Percentiles rank a stretch among this genome's conserved stretches.
These are phyloP conservation scores for Lagerstroemia speciosa DNA, from an alignment of 345 rosid species.

Conservation along the genomic window DNA sequence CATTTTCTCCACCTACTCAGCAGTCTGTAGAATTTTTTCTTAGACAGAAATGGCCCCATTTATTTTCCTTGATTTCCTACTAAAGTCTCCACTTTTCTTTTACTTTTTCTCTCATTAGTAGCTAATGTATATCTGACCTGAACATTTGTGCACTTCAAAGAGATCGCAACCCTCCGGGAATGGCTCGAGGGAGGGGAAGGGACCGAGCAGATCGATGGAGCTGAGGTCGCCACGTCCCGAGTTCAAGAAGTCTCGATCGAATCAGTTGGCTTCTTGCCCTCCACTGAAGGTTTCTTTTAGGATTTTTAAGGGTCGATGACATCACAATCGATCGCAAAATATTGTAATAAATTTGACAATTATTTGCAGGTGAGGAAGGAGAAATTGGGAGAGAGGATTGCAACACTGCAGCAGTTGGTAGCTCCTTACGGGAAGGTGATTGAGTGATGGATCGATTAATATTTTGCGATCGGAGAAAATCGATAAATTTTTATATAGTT, in stretches of 20 bases:
- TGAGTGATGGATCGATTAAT: neutral
- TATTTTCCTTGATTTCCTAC: too few relatives aligned
- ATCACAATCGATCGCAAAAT: neutral
- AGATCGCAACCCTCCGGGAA: neutral
- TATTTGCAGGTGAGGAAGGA: constrained; percentile 32
- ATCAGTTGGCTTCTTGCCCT: neutral
- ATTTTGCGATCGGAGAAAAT: neutral
- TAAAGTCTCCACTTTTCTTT: too few relatives aligned
- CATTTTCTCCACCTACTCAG: too few relatives aligned
- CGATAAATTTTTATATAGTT: too few relatives aligned
- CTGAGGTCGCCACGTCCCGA: neutral
- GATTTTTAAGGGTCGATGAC: neutral
- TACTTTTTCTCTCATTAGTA: neutral
- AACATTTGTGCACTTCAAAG: neutral
- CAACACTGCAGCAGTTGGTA: constrained; percentile 61
- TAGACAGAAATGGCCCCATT: too few relatives aligned
- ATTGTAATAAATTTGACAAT: neutral
- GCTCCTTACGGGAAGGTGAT: constrained; percentile 54
- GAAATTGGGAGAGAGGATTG: constrained; percentile 55
- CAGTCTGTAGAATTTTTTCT: too few relatives aligned
- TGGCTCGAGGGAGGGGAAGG: neutral
- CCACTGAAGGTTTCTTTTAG: neutral
- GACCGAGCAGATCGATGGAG: neutral
- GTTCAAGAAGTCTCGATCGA: neutral
- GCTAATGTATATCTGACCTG: neutral